Evolutionary conservation across 768 basidiomycete species (phyloP).

Genomic region (Zangia roseola): DNA sequence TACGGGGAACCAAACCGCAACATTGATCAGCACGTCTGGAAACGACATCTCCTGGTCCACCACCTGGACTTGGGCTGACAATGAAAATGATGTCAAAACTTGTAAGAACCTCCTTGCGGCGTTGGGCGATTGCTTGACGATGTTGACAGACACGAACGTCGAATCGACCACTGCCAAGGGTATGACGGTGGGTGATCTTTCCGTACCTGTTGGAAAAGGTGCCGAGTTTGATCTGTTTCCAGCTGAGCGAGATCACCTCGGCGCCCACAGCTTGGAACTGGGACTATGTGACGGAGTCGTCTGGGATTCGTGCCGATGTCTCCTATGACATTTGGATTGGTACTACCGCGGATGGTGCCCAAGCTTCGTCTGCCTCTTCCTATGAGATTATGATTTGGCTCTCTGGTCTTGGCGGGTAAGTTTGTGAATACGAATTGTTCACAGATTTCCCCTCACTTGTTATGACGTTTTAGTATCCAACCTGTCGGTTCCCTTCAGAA

Average conservation of each 20-base stretch:
- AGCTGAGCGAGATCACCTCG: slow-evolving; percentile 42
- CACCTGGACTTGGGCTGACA: slow-evolving; percentile 51
- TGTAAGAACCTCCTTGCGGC: slow-evolving; percentile 34
- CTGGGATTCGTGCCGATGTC: slow-evolving; percentile 55
- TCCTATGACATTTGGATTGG: slow-evolving; percentile 60
- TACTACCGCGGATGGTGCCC: slow-evolving; percentile 37
- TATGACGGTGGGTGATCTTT: slow-evolving; percentile 36
- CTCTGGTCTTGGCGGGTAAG: slow-evolving; percentile 53
- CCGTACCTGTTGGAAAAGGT: neutral
- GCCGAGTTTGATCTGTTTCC: neutral
- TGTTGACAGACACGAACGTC: slow-evolving; percentile 47
- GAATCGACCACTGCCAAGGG: slow-evolving; percentile 46
- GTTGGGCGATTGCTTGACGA: neutral
- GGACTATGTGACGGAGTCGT: slow-evolving; percentile 42
- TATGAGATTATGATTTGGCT: slow-evolving; percentile 67
- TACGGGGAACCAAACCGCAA: slow-evolving; percentile 49
- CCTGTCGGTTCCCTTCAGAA: slow-evolving; percentile 51
- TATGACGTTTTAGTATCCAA: slow-evolving; percentile 42
- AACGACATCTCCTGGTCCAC: slow-evolving; percentile 52
- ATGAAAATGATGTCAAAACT: slow-evolving; percentile 53
- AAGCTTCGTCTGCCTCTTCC: slow-evolving; percentile 47
- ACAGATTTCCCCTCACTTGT: neutral
- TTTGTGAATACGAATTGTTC: neutral
- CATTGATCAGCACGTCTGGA: slow-evolving; percentile 39
- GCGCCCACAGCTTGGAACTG: slow-evolving; percentile 54